These are phyloP conservation scores for Podospora pseudocomata DNA, from an alignment of 495 filamentous ascomycete species.

Conservation along the genomic window DNA sequence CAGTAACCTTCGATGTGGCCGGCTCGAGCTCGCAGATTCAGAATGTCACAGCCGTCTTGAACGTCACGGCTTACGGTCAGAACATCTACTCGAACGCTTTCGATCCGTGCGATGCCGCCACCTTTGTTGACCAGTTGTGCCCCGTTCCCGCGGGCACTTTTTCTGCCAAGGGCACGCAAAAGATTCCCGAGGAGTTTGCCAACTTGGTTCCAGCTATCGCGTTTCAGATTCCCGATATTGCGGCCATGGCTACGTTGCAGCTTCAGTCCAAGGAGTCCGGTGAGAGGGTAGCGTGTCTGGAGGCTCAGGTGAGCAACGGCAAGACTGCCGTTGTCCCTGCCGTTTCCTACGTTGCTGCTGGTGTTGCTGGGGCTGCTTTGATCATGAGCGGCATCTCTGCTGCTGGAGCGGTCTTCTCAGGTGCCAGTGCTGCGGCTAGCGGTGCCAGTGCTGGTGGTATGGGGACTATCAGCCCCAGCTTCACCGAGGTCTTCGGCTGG, in stretches of 20 bases:
- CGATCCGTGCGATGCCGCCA: constrained; percentile 68
- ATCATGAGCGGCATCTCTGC: constrained; percentile 71
- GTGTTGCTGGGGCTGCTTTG: constrained; percentile 82
- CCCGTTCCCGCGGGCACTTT: constrained; percentile 78
- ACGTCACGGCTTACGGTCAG: constrained; percentile 82
- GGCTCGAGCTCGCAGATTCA: constrained; percentile 70
- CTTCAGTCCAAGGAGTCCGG: constrained; percentile 60
- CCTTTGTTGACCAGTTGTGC: constrained; percentile 70
- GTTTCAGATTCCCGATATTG: constrained; percentile 86
- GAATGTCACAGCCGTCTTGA: constrained; percentile 76
- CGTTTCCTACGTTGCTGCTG: constrained; percentile 80
- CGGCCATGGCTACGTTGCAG: constrained; percentile 76
- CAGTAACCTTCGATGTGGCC: constrained; percentile 76
- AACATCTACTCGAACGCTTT: constrained; percentile 76
- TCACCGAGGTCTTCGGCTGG: constrained; percentile 80
- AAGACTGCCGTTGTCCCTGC: constrained; percentile 71
- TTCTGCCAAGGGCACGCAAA: constrained; percentile 62
- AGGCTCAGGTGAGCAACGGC: constrained; percentile 79
- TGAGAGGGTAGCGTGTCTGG: constrained; percentile 72
- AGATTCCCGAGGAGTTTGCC: constrained; percentile 66
- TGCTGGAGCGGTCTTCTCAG: constrained; percentile 54
- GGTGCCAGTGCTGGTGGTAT: constrained; percentile 56
- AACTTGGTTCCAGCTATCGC: constrained; percentile 82
- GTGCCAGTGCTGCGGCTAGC: constrained; percentile 37
- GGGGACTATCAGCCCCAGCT: constrained; percentile 72